phyloP scores from a whole-genome alignment of 257 asterid genomes.

The Nicotiana sylvestris region DNA sequence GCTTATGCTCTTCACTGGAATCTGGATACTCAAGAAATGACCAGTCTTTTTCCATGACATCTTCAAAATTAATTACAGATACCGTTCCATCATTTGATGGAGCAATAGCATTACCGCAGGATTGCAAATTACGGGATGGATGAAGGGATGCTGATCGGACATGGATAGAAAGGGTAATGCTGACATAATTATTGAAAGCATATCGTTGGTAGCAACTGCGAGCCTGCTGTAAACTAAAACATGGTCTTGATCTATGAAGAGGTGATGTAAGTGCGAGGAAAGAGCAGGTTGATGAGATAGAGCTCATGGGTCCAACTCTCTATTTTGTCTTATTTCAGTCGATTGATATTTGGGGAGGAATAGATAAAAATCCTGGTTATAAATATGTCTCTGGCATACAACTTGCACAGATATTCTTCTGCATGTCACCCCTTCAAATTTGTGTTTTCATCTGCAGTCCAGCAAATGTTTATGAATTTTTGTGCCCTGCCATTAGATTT shows the following conservation, averaged over 20 bases:
- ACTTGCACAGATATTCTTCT: neutral
- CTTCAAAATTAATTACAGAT: slow-evolving; percentile 51
- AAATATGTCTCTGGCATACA: neutral
- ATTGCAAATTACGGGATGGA: slow-evolving; percentile 16
- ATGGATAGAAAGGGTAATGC: slow-evolving; percentile 17
- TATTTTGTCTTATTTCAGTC: neutral
- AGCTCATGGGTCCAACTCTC: slow-evolving; percentile 21
- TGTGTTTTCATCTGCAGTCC: neutral
- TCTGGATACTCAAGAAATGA: slow-evolving; percentile 57
- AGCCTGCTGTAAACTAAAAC: slow-evolving; percentile 8
- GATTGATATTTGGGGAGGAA: neutral
- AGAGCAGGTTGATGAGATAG: slow-evolving; percentile 32
- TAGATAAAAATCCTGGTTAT: neutral
- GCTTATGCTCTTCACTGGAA: slow-evolving; percentile 38
- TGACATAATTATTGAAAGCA: slow-evolving; percentile 1
- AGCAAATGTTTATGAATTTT: neutral
- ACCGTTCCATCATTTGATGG: slow-evolving; percentile 40
- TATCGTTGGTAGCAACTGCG: slow-evolving; percentile 8
- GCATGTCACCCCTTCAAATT: neutral
- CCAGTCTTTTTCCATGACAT: slow-evolving; percentile 69
- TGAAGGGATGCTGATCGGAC: slow-evolving; percentile 20
- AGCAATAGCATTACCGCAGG: slow-evolving; percentile 21
- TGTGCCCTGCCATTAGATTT: neutral
- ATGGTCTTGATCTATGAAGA: slow-evolving; percentile 17
- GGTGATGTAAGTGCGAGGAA: slow-evolving; percentile 26